Percentiles rank a stretch among this genome's conserved stretches.
phyloP scores from a whole-genome alignment of 306 rosid species.

The Ziziphus jujuba region DNA sequence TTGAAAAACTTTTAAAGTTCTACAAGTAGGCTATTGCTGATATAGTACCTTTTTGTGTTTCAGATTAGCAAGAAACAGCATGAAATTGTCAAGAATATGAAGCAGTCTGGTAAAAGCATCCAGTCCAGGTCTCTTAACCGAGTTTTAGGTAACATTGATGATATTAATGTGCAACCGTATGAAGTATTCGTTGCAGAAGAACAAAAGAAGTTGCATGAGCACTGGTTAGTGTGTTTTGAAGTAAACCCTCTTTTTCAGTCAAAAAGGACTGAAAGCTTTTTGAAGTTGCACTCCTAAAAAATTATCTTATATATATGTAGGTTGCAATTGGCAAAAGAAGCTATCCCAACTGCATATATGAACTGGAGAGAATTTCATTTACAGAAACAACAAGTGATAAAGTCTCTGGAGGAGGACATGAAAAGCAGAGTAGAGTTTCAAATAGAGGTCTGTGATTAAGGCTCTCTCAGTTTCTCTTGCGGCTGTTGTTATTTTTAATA shows the following conservation, averaged over 20 bases:
- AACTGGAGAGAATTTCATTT: constrained; percentile 55
- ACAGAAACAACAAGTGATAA: constrained; percentile 43
- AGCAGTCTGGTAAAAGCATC: constrained; percentile 77
- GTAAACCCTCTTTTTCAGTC: neutral
- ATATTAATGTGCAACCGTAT: constrained; percentile 79
- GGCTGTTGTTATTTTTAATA: constrained; percentile 6
- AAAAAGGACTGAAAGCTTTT: neutral
- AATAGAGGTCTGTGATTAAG: constrained; percentile 51
- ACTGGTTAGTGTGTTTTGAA: constrained; percentile 67
- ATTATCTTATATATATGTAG: constrained; percentile 43
- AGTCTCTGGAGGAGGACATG: constrained; percentile 60
- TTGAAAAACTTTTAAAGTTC: neutral
- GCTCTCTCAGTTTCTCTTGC: constrained; percentile 14
- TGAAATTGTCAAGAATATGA: constrained; percentile 88
- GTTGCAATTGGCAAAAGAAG: constrained; percentile 69
- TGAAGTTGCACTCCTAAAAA: constrained; percentile 12
- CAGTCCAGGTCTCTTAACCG: constrained; percentile 76
- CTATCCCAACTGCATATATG: constrained; percentile 66
- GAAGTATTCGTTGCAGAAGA: constrained; percentile 82
- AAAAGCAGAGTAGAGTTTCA: constrained; percentile 38
- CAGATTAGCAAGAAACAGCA: constrained; percentile 92
- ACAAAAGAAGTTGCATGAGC: constrained; percentile 76
- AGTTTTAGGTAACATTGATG: constrained; percentile 75
- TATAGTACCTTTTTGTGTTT: constrained; percentile 31
- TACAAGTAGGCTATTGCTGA: constrained; percentile 23